phyloP scores from a whole-genome alignment of 495 filamentous ascomycete genomes.

The Penicillium longicatenatum region DNA sequence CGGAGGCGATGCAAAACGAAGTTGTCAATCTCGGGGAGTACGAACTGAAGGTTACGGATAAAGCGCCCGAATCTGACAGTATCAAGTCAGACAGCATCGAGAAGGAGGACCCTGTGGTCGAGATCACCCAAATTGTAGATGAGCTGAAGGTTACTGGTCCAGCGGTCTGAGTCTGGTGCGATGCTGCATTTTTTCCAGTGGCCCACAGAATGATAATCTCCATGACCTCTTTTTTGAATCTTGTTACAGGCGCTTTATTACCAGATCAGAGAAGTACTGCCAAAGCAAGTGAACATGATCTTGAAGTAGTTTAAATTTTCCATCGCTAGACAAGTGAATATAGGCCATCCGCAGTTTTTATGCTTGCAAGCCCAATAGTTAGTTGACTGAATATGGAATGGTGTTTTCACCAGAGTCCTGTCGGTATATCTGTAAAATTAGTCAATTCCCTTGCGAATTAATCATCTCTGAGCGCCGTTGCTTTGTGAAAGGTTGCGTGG shows the following conservation, averaged over 20 bases:
- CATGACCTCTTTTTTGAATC: background rate
- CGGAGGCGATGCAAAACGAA: background rate
- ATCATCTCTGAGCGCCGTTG: conserved; percentile 4
- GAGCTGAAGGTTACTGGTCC: background rate
- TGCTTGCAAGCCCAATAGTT: no score
- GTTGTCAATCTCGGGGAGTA: background rate
- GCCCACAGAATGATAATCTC: background rate
- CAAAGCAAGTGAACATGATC: background rate
- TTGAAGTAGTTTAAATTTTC: background rate
- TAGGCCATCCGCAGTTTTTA: no score
- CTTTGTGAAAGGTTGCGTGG: background rate
- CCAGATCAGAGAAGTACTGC: background rate
- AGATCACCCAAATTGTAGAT: background rate
- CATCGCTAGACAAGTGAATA: no score
- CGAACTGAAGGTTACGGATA: background rate
- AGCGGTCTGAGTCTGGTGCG: background rate
- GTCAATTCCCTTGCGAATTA: no score
- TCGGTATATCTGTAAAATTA: no score
- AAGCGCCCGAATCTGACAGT: no score
- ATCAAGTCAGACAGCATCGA: background rate
- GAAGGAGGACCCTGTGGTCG: background rate
- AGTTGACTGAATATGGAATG: no score
- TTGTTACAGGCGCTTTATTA: background rate
- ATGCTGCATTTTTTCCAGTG: background rate
- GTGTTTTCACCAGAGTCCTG: no score